Base-by-base conservation (phyloP, 805 yeast genomes). In the Ogataea siamensis region DNA sequence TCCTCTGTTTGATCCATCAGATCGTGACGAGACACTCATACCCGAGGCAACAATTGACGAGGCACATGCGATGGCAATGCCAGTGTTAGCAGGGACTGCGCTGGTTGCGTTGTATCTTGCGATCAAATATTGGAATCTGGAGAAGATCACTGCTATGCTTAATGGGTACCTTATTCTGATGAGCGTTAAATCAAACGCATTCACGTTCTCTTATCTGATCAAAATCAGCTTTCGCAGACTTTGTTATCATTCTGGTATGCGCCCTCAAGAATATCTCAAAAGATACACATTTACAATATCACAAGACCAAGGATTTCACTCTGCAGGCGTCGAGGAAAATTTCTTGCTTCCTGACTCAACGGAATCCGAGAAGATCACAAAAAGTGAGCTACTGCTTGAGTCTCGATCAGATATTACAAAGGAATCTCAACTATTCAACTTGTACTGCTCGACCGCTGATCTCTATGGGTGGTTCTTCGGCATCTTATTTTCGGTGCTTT, bases 281-380 rank as follows among this genome's bases (percentile, higher is more conserved):
- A 60, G 78, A 28, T 74, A 64, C 49, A 45, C 71, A 17, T 17
- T 76, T 5, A 60, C 70, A 1, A n/a, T 75, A 3, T 53, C 70
- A 3, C 53, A 57, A n/a, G 75, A 73, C 41, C 40, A 45, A 7
- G 51, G 51, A 6, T 47, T 59, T 20, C 64, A 63, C 42, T 65
- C 71, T 0, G 41, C 61, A 11, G 78, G 78, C 5, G 12, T 55
- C 3, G 60, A 70, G 22, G 60, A 57, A 11, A 50, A 63, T 33
- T 53, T 56, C 26, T 39, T 43, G 16, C 50, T 63, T 28, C 61
- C 64, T 5, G 58, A 57, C 7, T 37, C 48, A 7, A 55, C 66
- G 4, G 62, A 65, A 15, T 42, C 50, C 10, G 57, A 62, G 16
- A 51, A 52, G 34, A 49, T 57, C 17, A 49, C 62, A 13, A 53